These are phyloP conservation scores for Thermothelomyces thermophilus DNA, from an alignment of 2,329 filamentous ascomycete species.

Conservation along the genomic window DNA sequence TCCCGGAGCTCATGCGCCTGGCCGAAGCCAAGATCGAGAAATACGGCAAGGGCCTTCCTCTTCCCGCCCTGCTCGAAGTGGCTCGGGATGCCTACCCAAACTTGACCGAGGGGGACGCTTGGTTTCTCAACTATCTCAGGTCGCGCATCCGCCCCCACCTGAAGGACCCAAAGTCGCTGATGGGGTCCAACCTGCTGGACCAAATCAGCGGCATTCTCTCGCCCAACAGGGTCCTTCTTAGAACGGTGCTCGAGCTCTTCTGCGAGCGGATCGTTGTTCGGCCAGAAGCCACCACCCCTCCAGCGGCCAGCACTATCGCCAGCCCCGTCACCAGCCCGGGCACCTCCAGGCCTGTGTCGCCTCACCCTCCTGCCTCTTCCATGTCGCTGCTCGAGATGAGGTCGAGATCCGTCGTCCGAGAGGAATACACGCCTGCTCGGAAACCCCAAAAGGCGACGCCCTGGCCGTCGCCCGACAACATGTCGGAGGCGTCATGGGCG, in stretches of 20 bases:
- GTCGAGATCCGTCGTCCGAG: slow-evolving; percentile 17
- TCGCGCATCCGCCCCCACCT: slow-evolving; percentile 24
- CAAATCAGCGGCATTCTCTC: slow-evolving; percentile 26
- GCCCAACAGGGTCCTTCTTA: slow-evolving; percentile 23
- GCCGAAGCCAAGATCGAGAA: slow-evolving; percentile 23
- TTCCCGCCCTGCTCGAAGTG: slow-evolving; percentile 23
- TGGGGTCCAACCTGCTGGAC: slow-evolving; percentile 22
- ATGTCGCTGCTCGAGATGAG: slow-evolving; percentile 20
- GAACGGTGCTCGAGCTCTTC: slow-evolving; percentile 26
- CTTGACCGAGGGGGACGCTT: slow-evolving; percentile 22
- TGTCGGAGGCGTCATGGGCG: slow-evolving; percentile 7
- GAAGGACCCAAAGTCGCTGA: slow-evolving; percentile 22
- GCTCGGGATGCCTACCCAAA: slow-evolving; percentile 24
- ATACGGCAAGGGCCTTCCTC: slow-evolving; percentile 21
- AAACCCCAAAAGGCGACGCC: slow-evolving; percentile 14
- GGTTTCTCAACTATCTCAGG: slow-evolving; percentile 26
- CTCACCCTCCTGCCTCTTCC: slow-evolving; percentile 10
- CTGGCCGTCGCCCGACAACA: slow-evolving; percentile 18
- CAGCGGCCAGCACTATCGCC: slow-evolving; percentile 4
- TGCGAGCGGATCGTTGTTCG: slow-evolving; percentile 20
- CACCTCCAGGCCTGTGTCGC: slow-evolving; percentile 17
- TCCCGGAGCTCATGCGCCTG: slow-evolving; percentile 24
- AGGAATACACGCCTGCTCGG: slow-evolving; percentile 10
- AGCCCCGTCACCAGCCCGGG: slow-evolving; percentile 16
- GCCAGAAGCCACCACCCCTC: slow-evolving; percentile 10